A percentile compares a stretch with the other conserved stretches of the same genome.
phyloP scores from a whole-genome alignment of 202 grass and related monocot genomes.

The Cymbopogon flexuosus region DNA sequence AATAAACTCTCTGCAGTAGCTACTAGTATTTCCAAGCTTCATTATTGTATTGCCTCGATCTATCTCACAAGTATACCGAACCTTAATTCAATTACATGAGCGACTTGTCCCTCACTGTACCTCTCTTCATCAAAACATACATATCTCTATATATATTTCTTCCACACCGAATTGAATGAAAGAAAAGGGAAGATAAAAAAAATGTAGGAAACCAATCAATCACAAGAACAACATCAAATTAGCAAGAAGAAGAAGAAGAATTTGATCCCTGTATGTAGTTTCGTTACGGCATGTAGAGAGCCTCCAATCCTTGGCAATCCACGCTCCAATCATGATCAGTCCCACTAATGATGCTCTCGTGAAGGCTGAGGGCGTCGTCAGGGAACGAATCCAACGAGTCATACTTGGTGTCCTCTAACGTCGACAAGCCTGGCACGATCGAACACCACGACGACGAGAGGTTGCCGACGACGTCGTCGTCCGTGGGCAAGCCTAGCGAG shows the following conservation, averaged over 20 bases:
- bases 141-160: slow-evolving; percentile 25
- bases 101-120: not conserved
- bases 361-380: slow-evolving; percentile 41
- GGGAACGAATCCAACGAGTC: slow-evolving; percentile 43
- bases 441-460: slow-evolving; percentile 54
- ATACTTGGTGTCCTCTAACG: slow-evolving; percentile 45
- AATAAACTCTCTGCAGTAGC: not conserved
- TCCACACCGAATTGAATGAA: slow-evolving; percentile 34
- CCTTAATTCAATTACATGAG: slow-evolving; percentile 36
- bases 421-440: slow-evolving; percentile 43
- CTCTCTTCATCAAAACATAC: slow-evolving; percentile 30
- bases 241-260: not conserved
- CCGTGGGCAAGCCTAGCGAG: slow-evolving; percentile 46
- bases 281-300: slow-evolving; percentile 69
- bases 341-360: slow-evolving; percentile 35
- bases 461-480: slow-evolving; percentile 27
- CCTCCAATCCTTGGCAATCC: slow-evolving; percentile 71
- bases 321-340: slow-evolving; percentile 60
- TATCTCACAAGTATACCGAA: slow-evolving; percentile 52
- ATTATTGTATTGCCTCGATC: slow-evolving; percentile 50
- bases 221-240: slow-evolving; percentile 37
- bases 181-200: slow-evolving; percentile 15
- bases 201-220: slow-evolving; percentile 26
- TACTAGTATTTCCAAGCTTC: slow-evolving; percentile 20
- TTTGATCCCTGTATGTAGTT: not conserved